Base-by-base conservation (phyloP, 2,329 filamentous ascomycete genomes). In the Coleophoma cylindrospora region DNA sequence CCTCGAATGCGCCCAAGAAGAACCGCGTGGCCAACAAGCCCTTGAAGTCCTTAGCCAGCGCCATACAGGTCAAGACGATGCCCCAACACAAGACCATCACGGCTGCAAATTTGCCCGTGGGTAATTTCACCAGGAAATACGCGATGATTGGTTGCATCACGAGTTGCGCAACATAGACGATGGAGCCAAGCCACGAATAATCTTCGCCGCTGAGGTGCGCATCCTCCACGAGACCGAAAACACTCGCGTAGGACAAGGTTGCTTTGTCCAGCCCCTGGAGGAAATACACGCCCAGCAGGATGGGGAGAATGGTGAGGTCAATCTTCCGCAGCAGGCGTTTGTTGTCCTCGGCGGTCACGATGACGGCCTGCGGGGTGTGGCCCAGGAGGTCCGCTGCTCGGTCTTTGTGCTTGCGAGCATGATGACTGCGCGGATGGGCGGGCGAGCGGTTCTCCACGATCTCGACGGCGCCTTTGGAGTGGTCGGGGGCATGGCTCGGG, bases 81-180 rank as follows among this genome's bases (percentile, higher is more conserved):
- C 79, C 80, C 80, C 80, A 83, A 10, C 72, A 68, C 3, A 81
- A 61, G 0, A 82, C 73, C 55, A 80, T 75, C 0, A 62, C 60
- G 1, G 70, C 72, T 17, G 77, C 71, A 37, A 82, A 73, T 57
- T 80, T 80, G 14, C 78, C 78, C 0, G 74, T 76, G 0, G 77
- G 79, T 0, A 79, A 56, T 55, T 77, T 76, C 27, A 80, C 76
- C 0, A 80, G 68, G 4, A 78, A 57, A 49, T 71, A 72, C 0
- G 79, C 77, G 4, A 79, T 71, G 0, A 79, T 65, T 1, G 78
- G 76, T 57, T 83, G 79, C 68, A 80, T 76, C 12, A 80, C 66
- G 9, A 83, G 70, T 59, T 82, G 78, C 1, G 79, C 79, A n/a
- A 82, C 66, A 57, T 79, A 84, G 13, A 84, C 67, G 47, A 84